These are phyloP conservation scores for Penicillium pulvis DNA, from an alignment of 495 filamentous ascomycete species.

Conservation along the genomic window DNA sequence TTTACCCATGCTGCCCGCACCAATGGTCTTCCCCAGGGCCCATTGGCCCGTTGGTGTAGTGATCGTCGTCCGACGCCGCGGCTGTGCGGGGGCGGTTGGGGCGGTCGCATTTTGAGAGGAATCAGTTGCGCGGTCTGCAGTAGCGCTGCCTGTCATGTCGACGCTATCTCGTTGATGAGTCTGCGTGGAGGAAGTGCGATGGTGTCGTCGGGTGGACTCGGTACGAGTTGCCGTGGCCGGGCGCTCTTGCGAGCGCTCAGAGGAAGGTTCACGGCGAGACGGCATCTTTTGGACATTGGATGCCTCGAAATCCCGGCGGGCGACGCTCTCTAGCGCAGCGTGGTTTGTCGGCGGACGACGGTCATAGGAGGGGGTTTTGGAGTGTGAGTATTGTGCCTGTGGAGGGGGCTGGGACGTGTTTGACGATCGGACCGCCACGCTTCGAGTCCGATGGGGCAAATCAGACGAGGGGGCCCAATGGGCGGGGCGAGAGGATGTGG, in stretches of 20 bases:
- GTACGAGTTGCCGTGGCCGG: constrained; percentile 51
- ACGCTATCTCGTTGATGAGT: constrained; percentile 51
- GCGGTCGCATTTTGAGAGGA: constrained; percentile 47
- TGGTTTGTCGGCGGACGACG: constrained; percentile 53
- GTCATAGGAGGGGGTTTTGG: constrained; percentile 54
- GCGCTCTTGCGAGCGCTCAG: constrained; percentile 53
- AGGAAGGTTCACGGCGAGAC: constrained; percentile 56
- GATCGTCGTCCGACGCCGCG: constrained; percentile 78
- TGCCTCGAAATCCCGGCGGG: constrained; percentile 60
- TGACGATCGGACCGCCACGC: constrained; percentile 50
- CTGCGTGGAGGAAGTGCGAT: constrained; percentile 48
- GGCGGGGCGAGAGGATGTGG: constrained; percentile 55
- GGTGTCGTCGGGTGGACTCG: constrained; percentile 49
- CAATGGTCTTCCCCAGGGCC: constrained; percentile 95
- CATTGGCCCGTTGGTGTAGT: constrained; percentile 83
- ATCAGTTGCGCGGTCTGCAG: constrained; percentile 43
- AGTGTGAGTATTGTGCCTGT: constrained; percentile 43
- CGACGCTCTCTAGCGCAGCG: constrained; percentile 53
- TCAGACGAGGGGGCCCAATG: constrained; percentile 45
- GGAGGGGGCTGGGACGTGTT: constrained; percentile 39
- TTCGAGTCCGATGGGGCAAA: constrained; percentile 59
- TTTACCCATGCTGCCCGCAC: constrained; percentile 96
- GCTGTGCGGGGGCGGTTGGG: constrained; percentile 44
- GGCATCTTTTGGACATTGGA: constrained; percentile 50
- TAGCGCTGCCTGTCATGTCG: constrained; percentile 54